Evolutionary conservation across 2,329 filamentous ascomycete genomes (phyloP).

Genomic region (Aspergillus sp.): DNA sequence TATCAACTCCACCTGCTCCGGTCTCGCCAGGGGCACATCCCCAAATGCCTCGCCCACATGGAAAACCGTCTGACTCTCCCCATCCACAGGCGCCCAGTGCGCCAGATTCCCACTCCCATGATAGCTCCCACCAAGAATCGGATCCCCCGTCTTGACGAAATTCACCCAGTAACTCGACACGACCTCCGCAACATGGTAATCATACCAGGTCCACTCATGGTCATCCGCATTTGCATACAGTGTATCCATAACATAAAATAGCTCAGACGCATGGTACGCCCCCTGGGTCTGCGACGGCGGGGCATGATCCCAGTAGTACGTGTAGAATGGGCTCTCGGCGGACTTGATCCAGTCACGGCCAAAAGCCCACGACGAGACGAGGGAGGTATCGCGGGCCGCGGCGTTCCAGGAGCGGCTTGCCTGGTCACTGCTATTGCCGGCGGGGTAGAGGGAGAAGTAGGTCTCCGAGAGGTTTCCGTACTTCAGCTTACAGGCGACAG

Average conservation of each 20-base stretch:
- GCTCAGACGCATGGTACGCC: conserved; percentile 45
- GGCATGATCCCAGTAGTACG: conserved; percentile 44
- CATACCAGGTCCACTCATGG: conserved; percentile 16
- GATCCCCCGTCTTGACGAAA: conserved; percentile 38
- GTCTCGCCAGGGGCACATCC: neutral
- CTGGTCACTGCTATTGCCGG: conserved; percentile 23
- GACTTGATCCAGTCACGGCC: conserved; percentile 34
- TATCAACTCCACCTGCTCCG: neutral
- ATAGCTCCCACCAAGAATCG: conserved; percentile 28
- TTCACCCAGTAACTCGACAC: conserved; percentile 44
- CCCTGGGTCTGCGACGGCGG: conserved; percentile 41
- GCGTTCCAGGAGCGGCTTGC: conserved; percentile 33
- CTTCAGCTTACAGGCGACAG: conserved; percentile 31
- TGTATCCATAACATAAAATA: conserved; percentile 45
- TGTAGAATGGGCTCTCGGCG: conserved; percentile 36
- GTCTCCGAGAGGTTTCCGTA: conserved; percentile 36
- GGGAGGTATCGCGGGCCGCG: conserved; percentile 30
- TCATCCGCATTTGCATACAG: conserved; percentile 36
- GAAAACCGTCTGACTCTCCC: neutral
- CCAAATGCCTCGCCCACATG: conserved; percentile 3
- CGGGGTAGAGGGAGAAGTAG: conserved; percentile 36
- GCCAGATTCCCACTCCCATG: conserved; percentile 13
- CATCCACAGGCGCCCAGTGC: conserved; percentile 21
- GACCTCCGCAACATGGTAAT: conserved; percentile 24
- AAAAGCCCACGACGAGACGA: conserved; percentile 34